Percentiles rank a stretch among this genome's conserved stretches.
Conservation (phyloP, 2,329 filamentous ascomycete genomes). For the Clarireedia monteithiana region DNA sequence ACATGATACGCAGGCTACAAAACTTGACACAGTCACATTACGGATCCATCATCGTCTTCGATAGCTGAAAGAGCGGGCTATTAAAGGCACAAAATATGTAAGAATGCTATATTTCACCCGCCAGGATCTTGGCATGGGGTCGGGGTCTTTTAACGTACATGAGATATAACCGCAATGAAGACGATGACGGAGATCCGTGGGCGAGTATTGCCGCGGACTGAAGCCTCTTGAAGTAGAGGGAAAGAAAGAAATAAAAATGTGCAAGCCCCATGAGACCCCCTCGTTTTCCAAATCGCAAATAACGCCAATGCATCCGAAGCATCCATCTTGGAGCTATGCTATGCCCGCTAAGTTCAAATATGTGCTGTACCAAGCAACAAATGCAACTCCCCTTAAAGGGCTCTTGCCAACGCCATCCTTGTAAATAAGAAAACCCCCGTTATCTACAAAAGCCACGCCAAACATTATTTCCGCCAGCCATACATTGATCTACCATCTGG, state of each 20-base stretch:
- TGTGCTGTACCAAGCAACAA: slow-evolving; percentile 25
- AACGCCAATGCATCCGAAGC: slow-evolving; percentile 30
- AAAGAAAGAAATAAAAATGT: slow-evolving; percentile 20
- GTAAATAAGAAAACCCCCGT: slow-evolving; percentile 26
- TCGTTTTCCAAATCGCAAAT: slow-evolving; percentile 22
- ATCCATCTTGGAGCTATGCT: slow-evolving; percentile 33
- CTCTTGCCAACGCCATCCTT: slow-evolving; percentile 25
- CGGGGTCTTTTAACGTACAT: slow-evolving; percentile 58
- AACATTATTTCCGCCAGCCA: slow-evolving; percentile 20
- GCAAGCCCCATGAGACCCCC: slow-evolving; percentile 22
- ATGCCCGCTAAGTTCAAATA: slow-evolving; percentile 41
- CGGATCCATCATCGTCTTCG: slow-evolving; percentile 56
- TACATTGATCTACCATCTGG: slow-evolving; percentile 52
- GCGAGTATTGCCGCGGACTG: slow-evolving; percentile 20
- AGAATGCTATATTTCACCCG: slow-evolving; percentile 44
- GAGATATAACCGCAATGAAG: slow-evolving; percentile 46
- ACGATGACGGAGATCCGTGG: slow-evolving; percentile 61
- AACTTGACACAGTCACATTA: slow-evolving; percentile 38
- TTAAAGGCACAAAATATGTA: slow-evolving; percentile 33
- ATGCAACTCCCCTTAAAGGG: slow-evolving; percentile 26
- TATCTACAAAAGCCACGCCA: slow-evolving; percentile 24
- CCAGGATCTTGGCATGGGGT: slow-evolving; percentile 32
- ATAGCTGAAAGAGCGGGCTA: slow-evolving; percentile 25
- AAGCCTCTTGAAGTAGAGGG: slow-evolving; percentile 7
- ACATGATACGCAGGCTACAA: slow-evolving; percentile 13